A percentile compares a stretch with the other conserved stretches of the same genome.
Conservation (phyloP, 768 basidiomycete genomes). For the Suillus occidentalis region DNA sequence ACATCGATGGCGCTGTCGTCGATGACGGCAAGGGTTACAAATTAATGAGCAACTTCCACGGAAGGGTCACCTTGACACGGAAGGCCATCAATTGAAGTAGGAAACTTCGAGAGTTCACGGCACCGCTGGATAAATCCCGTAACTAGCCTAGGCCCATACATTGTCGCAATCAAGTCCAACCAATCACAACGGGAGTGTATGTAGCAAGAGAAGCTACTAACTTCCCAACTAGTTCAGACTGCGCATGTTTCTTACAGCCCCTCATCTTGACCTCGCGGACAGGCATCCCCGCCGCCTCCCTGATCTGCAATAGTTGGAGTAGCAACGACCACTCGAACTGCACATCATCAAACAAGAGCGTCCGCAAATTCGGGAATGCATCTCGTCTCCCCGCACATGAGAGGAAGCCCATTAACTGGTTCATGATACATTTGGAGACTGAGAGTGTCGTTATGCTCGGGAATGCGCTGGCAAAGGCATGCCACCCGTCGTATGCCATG, state of each 20-base stretch:
- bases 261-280: conserved; percentile 18
- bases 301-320: conserved; percentile 26
- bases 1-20: conserved; percentile 45
- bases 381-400: conserved; percentile 27
- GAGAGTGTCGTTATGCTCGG: conserved; percentile 25
- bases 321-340: conserved; percentile 31
- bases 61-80: conserved; percentile 4
- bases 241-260: conserved; percentile 22
- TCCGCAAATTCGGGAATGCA: conserved; percentile 23
- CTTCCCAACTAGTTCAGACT: conserved; percentile 17
- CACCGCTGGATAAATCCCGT: background rate
- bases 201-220: conserved; percentile 22
- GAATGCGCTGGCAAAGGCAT: conserved; percentile 24
- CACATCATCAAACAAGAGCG: conserved; percentile 22
- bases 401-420: conserved; percentile 26
- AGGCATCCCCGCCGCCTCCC: conserved; percentile 21
- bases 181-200: conserved; percentile 1
- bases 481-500: conserved; percentile 22
- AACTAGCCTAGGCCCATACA: background rate
- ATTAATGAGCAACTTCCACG: conserved; percentile 11
- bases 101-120: background rate
- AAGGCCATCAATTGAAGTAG: conserved; percentile 1
- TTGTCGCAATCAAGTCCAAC: conserved; percentile 1
- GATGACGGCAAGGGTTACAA: conserved; percentile 11
- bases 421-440: conserved; percentile 25